Evolutionary conservation across 768 basidiomycete species (phyloP), one percentile per base, ranked within the genome.

Genomic region (Psilocybe cubensis): DNA sequence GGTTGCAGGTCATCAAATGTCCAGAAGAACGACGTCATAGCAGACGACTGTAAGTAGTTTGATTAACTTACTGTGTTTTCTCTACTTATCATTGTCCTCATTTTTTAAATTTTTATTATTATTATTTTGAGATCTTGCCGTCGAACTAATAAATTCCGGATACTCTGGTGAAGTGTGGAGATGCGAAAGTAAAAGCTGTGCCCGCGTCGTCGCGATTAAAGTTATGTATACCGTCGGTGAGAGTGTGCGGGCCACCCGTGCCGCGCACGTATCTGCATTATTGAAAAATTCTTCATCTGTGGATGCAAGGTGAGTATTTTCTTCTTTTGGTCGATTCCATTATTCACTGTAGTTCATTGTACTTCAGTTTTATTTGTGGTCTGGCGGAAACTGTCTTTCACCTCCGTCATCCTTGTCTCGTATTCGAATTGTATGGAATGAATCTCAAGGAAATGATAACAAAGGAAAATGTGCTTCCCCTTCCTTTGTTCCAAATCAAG

Each of bases 401-500:
- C 28, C 11, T 45, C 5, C 9, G 23, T 3, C 53, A 54, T 24
- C 27, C 31, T n/a, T 54, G 53, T 11, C 18, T 54, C 8, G 12
- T 54, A 20, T 54, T 45, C 7, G n/a, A 44, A 7, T 29, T 54
- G 3, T 24, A 54, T 18, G 53, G 53, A 6, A 54, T 45, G 53
- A 31, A 17, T 11, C 29, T 54, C 7, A 42, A 43, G 12, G 31
- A 46, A 4, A 18, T 54, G 8, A 4, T 45, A 4, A 29, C 31
- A 6, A 3, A 10, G 5, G 27, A 25, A 7, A 11, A 33, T 17
- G n/a, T 45, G 3, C 18, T 54, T 20, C 53, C 53, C 6, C 23
- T 54, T 1, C 53, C 53, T 29, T 31, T 21, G 1, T n/a, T 14
- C 20, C 53, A 54, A 6, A 45, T 45, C 6, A 24, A 29, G 2